Conservation (phyloP, 805 yeast genomes). For the Starmerella apicola region DNA sequence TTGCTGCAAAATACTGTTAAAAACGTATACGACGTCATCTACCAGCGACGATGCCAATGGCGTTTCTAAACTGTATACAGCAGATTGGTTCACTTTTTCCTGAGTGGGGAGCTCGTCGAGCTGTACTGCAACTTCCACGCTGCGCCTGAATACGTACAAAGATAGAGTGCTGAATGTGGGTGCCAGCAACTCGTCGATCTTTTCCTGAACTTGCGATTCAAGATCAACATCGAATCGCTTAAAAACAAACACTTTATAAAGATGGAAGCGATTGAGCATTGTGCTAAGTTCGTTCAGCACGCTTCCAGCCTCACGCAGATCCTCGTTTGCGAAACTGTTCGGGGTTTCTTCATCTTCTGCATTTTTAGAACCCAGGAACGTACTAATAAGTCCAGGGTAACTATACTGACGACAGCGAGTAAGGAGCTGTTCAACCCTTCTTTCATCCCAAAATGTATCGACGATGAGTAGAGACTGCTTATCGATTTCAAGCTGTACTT, state of each 20-base stretch:
- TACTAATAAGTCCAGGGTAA: constrained; percentile 35
- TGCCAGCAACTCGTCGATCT: constrained; percentile 39
- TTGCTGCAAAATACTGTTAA: constrained; percentile 55
- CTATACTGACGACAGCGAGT: constrained; percentile 45
- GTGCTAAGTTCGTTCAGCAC: constrained; percentile 57
- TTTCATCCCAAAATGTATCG: constrained; percentile 72
- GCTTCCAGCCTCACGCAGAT: constrained; percentile 56
- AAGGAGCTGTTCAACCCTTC: constrained; percentile 44
- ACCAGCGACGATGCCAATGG: constrained; percentile 63
- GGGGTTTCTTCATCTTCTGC: not conserved
- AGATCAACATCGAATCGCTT: constrained; percentile 30
- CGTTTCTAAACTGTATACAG: constrained; percentile 38
- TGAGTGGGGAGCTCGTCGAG: constrained; percentile 59
- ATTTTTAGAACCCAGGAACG: constrained; percentile 6
- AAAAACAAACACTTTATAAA: constrained; percentile 46
- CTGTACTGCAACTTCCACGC: constrained; percentile 68
- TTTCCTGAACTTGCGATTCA: constrained; percentile 42
- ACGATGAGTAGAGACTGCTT: constrained; percentile 81
- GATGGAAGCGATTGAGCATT: constrained; percentile 70
- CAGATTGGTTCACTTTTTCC: constrained; percentile 5
- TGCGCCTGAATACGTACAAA: constrained; percentile 56
- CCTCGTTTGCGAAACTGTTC: constrained; percentile 7
- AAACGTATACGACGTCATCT: constrained; percentile 68
- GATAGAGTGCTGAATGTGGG: constrained; percentile 55
- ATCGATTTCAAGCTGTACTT: constrained; percentile 78